Percentiles rank a stretch among this genome's conserved stretches.
Conservation (phyloP, 805 yeast species). For the Cyberlindnera mississippiensis region DNA sequence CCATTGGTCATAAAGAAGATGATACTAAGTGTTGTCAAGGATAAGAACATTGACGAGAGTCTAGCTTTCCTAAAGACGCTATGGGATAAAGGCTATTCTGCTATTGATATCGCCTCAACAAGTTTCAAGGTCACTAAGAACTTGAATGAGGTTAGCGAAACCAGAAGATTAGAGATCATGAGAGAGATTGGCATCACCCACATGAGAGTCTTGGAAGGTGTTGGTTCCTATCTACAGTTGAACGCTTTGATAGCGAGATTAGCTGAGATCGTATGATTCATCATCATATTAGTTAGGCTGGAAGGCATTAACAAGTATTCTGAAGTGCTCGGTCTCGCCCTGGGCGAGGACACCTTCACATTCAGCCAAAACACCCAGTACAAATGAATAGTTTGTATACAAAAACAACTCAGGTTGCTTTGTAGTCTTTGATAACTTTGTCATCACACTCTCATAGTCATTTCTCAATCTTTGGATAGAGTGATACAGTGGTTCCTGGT, state of each 20-base stretch:
- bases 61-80: constrained; percentile 58
- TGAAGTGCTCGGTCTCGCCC: constrained; percentile 42
- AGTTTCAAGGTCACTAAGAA: constrained; percentile 85
- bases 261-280: constrained; percentile 9
- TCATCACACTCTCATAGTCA: constrained; percentile 76
- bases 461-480: constrained; percentile 66
- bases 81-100: constrained; percentile 90
- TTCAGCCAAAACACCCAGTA: constrained; percentile 29
- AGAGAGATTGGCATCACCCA: constrained; percentile 88
- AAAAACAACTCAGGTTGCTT: constrained; percentile 65
- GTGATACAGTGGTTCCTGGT: constrained; percentile 67
- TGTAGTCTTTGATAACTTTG: constrained; percentile 56
- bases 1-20: constrained; percentile 78
- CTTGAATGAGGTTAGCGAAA: constrained; percentile 63
- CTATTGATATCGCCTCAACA: constrained; percentile 88
- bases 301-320: constrained; percentile 29
- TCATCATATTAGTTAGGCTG: background rate
- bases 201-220: constrained; percentile 92
- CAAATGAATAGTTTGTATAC: constrained; percentile 46
- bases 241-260: constrained; percentile 74
- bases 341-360: constrained; percentile 40
- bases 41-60: constrained; percentile 56
- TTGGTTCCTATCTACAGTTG: constrained; percentile 79
- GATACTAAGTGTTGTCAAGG: constrained; percentile 45
- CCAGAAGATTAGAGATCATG: constrained; percentile 66